Base-by-base conservation (phyloP, 2,329 filamentous ascomycete genomes). In the Davidsoniella virescens region DNA sequence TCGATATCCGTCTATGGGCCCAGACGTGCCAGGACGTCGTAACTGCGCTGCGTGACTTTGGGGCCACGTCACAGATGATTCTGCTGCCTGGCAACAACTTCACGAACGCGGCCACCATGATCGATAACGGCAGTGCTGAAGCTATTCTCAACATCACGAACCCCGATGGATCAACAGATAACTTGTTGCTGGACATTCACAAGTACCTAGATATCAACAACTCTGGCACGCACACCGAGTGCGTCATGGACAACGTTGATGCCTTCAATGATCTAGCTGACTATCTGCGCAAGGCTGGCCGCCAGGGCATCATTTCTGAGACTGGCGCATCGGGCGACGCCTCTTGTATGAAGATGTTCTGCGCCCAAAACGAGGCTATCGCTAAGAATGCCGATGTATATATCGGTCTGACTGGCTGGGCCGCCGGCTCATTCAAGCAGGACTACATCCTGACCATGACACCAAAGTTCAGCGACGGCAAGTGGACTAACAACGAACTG, bases 51-150 rank as follows among this genome's bases (percentile, higher is more conserved):
- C 74, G 80, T 41, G 61, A 70, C 40, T 72, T 75, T 2, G 80
- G 79, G n/a, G 78, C 79, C n/a, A 70, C 66, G 0, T 64, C 64
- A 17, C 76, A 84, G 55, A 71, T 76, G 58, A 81, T 84, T 55
- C 67, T 84, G 10, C 69, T 82, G 1, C 75, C 80, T 0, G 80
- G 80, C 2, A 78, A 69, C 37, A 72, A 75, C 57, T 83, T 71
- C 58, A 70, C 73, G 6, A 69, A 65, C 47, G 73, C 71, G 2
- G 67, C 63, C 38, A 64, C 64, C 2, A 68, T 76, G 47, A 63
- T 75, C 18, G 65, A 64, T 2, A 67, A 64, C 38, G 71, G 71
- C 2, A 72, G 70, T 10, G 73, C 69, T 0, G 70, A 68, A 1
- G 70, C 70, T 3, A 63, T 82, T 7, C 58, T 67, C 16, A 66